Evolutionary conservation across 2,329 filamentous ascomycete genomes (phyloP), one percentile per base, ranked within the genome.

Genomic region (Trichoderma sp.): DNA sequence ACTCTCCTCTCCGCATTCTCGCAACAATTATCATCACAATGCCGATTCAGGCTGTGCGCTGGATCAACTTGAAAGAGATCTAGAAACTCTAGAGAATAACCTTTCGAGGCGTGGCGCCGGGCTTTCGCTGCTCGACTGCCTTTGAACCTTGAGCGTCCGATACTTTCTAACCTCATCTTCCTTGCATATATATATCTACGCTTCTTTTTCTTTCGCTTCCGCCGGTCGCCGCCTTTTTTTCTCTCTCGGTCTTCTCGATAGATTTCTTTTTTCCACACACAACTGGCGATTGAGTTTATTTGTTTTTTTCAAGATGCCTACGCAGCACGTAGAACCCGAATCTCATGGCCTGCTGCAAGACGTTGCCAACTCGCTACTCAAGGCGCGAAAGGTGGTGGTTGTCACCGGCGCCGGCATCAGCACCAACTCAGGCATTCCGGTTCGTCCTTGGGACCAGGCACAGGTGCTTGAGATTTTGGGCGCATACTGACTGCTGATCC

Each of bases 371-470:
- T 78, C 82, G 4, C 79, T 92, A 53, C 84, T 85, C 70, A 89
- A 88, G 75, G 86, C 90, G 12, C 86, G 84, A 70, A 92, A 90
- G 75, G 84, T 91, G n/a, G 84, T 92, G 9, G 86, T 92, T 22
- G 82, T 92, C 35, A 92, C 90, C 0, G 90, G 90, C 59, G 90
- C 90, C 58, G 90, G 90, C 63, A 92, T 92, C 74, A 91, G 89
- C 75, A 92, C 90, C 60, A 92, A 91, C 75, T 91, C 89, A 70
- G 90, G 90, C 66, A 92, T 92, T 74, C 90, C 90, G 60, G 90
- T 92, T 81, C 70, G 77, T 66, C 37, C 76, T 63, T 37, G 5
- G 5, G 19, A 53, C 68, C 19, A 61, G 39, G 35, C 56, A n/a
- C 19, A 34, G 56, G 53, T 34, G 32, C 58, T 19, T 54, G 25